Conservation (phyloP, 164 flowering plant species). For the Brasenia schreberi region DNA sequence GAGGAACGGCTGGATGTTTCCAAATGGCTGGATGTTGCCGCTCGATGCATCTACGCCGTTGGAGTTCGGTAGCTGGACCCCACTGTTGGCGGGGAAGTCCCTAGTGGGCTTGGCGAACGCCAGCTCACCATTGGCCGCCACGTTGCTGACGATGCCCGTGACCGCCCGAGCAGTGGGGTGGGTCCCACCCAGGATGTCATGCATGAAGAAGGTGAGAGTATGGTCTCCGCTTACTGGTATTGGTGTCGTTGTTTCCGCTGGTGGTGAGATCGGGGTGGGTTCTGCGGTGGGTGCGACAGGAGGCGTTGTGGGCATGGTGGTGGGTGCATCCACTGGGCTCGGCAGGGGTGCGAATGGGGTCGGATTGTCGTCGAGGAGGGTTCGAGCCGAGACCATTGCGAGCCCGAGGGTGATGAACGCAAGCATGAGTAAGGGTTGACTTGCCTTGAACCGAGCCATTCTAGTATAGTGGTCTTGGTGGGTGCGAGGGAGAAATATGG, state of each 20-base stretch:
- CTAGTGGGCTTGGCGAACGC: conserved; percentile 56
- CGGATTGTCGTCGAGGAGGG: conserved; percentile 27
- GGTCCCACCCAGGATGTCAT: conserved; percentile 60
- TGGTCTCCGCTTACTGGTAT: background rate
- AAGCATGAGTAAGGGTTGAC: conserved; percentile 12
- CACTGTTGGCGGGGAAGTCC: conserved; percentile 49
- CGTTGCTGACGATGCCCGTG: conserved; percentile 43
- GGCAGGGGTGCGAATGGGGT: conserved; percentile 1
- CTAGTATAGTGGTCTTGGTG: background rate
- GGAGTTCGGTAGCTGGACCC: conserved; percentile 8
- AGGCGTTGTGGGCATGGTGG: background rate
- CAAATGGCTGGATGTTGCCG: conserved; percentile 22
- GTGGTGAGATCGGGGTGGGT: conserved; percentile 3
- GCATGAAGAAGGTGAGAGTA: conserved; percentile 55
- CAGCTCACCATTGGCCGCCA: conserved; percentile 26
- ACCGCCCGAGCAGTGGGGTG: conserved; percentile 56
- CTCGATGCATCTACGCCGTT: conserved; percentile 37
- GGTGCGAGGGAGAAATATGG: conserved; percentile 26
- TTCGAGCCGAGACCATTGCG: conserved; percentile 23
- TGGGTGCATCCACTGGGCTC: background rate
- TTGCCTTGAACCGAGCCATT: conserved; percentile 7
- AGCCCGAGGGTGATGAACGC: conserved; percentile 12
- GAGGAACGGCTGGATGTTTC: conserved; percentile 17
- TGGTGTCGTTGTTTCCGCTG: background rate
- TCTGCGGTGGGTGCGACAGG: conserved; percentile 2